Conservation (phyloP, 1,139 yeast genomes). For the Yamadazyma dendronema region DNA sequence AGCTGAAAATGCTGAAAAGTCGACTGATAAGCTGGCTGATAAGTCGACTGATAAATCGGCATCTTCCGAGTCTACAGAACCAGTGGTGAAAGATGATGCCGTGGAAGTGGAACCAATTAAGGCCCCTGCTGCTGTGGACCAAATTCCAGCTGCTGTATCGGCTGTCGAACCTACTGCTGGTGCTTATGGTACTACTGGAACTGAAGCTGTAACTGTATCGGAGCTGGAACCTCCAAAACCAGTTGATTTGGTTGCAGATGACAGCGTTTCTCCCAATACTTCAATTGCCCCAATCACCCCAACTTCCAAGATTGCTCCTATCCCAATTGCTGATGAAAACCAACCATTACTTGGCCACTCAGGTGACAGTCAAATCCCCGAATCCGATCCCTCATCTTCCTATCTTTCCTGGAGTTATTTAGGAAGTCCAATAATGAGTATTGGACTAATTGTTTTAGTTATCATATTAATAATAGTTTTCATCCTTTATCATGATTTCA, state of each 20-base stretch:
- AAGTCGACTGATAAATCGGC: too few species aligned
- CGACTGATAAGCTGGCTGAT: too few species aligned
- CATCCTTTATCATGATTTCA: constrained; percentile 18
- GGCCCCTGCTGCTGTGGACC: constrained; percentile 1
- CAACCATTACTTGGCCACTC: constrained; percentile 14
- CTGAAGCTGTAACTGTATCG: background rate
- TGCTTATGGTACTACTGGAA: background rate
- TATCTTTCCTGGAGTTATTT: constrained; percentile 9
- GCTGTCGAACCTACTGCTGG: background rate
- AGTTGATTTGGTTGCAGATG: constrained; percentile 1
- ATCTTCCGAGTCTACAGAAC: background rate
- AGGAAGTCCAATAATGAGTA: constrained; percentile 16
- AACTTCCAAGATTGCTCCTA: constrained; percentile 4
- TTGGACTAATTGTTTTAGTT: constrained; percentile 15
- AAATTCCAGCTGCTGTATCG: background rate
- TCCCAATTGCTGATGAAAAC: constrained; percentile 11
- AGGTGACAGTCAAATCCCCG: constrained; percentile 1
- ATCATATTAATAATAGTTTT: constrained; percentile 17
- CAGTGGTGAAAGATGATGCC: background rate
- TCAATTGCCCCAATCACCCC: constrained; percentile 7
- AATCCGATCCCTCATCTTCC: constrained; percentile 4
- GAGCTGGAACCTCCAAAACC: too few species aligned
- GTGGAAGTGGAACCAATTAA: background rate
- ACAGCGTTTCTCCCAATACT: constrained; percentile 5
- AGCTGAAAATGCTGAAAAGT: too few species aligned